Evolutionary conservation across 2,329 filamentous ascomycete species (phyloP).

Genomic region (Aspergillus hiratsukae): DNA sequence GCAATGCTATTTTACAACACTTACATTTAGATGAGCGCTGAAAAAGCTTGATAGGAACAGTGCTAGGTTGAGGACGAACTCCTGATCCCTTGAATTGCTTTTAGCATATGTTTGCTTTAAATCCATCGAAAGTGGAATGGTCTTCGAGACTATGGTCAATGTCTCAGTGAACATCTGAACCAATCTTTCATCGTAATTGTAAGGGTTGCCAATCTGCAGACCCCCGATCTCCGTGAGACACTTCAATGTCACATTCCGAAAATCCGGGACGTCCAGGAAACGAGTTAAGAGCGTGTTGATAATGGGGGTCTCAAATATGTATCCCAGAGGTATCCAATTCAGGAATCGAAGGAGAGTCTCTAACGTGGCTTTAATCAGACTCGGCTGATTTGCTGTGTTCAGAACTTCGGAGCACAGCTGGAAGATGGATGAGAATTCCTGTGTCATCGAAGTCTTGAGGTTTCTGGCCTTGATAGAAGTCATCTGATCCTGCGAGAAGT

Average conservation of each 20-base stretch:
- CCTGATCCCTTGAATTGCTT: slow-evolving; percentile 90
- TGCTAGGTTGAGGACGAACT: slow-evolving; percentile 95
- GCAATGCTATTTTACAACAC: slow-evolving; percentile 16
- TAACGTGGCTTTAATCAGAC: slow-evolving; percentile 90
- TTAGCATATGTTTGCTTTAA: slow-evolving; percentile 85
- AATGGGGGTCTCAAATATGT: slow-evolving; percentile 96
- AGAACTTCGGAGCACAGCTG: slow-evolving; percentile 95
- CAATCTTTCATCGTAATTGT: slow-evolving; percentile 88
- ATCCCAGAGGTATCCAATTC: slow-evolving; percentile 98
- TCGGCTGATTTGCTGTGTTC: slow-evolving; percentile 80
- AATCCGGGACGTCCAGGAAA: slow-evolving; percentile 89
- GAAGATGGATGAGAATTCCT: slow-evolving; percentile 98
- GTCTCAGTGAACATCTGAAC: slow-evolving; percentile 99
- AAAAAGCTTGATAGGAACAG: slow-evolving; percentile 98
- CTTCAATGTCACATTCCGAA: slow-evolving; percentile 94
- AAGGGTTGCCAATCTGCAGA: slow-evolving; percentile 71
- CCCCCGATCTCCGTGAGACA: slow-evolving; percentile 96
- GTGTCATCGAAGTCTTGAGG: slow-evolving; percentile 97
- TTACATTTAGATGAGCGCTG: slow-evolving; percentile 78
- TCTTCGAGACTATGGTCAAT: slow-evolving; percentile 83
- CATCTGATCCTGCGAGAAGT: slow-evolving; percentile 98
- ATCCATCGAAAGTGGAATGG: slow-evolving; percentile 86
- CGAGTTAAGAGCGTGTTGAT: slow-evolving; percentile 91
- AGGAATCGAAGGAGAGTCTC: slow-evolving; percentile 94
- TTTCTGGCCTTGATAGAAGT: slow-evolving; percentile 96